Conservation (phyloP, 352 stramenopile genomes). For the Globisporangium nunn region DNA sequence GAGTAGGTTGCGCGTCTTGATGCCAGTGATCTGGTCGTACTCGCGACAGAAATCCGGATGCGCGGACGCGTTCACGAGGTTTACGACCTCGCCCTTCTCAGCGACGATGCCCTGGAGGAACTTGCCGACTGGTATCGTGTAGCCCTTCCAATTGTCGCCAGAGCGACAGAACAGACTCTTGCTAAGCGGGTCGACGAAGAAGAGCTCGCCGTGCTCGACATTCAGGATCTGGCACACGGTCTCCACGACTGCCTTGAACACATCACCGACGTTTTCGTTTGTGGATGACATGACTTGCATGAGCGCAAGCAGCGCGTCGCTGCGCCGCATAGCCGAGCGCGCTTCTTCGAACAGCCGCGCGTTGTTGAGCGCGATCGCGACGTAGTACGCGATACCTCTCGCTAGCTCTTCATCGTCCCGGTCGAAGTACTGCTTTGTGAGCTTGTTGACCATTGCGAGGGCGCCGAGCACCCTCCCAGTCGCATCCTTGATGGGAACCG, state of each 20-base stretch:
- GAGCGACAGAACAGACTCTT: conserved; percentile 63
- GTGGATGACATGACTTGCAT: conserved; percentile 47
- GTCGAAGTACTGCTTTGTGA: conserved; percentile 66
- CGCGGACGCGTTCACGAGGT: conserved; percentile 41
- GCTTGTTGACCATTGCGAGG: conserved; percentile 62
- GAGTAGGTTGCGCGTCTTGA: conserved; percentile 59
- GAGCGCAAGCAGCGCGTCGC: conserved; percentile 54
- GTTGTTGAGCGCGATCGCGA: conserved; percentile 66
- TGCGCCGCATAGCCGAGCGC: conserved; percentile 46
- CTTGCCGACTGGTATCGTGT: conserved; percentile 54
- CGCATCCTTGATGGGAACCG: conserved; percentile 74
- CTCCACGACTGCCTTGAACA: conserved; percentile 34
- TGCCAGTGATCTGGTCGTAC: conserved; percentile 54
- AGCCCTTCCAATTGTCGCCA: conserved; percentile 59
- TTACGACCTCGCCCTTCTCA: conserved; percentile 44
- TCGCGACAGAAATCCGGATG: conserved; percentile 63
- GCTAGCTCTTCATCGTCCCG: conserved; percentile 61
- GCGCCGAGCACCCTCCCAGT: conserved; percentile 57
- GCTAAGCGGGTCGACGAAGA: conserved; percentile 71
- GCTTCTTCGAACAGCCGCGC: conserved; percentile 54
- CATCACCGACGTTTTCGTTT: conserved; percentile 39
- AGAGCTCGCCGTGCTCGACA: conserved; percentile 63
- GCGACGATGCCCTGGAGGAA: conserved; percentile 69
- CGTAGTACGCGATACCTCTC: conserved; percentile 51
- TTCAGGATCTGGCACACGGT: conserved; percentile 40